These are phyloP conservation scores for Xylariaceae sp. DNA, from an alignment of 2,329 filamentous ascomycete species.

Conservation along the genomic window DNA sequence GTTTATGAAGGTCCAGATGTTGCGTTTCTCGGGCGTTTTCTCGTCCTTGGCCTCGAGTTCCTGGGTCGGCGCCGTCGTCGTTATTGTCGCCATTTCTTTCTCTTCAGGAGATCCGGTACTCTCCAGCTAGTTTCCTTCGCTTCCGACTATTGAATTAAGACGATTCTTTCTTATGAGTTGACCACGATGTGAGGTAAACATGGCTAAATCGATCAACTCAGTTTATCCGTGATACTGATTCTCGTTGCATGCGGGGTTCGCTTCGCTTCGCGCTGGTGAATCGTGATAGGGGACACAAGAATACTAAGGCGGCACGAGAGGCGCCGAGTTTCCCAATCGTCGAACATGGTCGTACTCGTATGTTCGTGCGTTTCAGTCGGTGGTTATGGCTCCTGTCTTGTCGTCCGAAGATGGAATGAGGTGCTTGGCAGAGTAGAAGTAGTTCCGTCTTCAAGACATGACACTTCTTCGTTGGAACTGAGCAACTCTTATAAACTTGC, in stretches of 20 bases:
- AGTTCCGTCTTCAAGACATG: too few relatives aligned
- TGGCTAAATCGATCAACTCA: constrained; percentile 9
- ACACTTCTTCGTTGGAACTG: not conserved
- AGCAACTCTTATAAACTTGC: not conserved
- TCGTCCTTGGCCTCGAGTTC: constrained; percentile 3
- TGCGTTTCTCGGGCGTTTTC: constrained; percentile 9
- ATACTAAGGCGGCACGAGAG: constrained; percentile 2
- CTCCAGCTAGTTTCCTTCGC: too few relatives aligned
- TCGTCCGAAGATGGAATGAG: not conserved
- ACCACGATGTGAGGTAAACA: not conserved
- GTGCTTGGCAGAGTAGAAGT: not conserved
- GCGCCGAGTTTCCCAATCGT: constrained; percentile 1
- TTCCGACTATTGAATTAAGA: too few relatives aligned
- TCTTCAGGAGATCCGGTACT: not conserved
- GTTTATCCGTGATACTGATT: constrained; percentile 14
- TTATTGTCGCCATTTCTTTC: constrained; percentile 10
- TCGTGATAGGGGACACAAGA: constrained; percentile 10
- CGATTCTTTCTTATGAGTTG: not conserved
- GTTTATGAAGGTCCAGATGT: constrained; percentile 27
- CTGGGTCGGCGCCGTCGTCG: constrained; percentile 4
- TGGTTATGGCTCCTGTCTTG: not conserved
- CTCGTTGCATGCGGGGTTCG: constrained; percentile 8
- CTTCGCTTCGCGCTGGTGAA: not conserved
- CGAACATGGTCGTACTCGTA: not conserved
- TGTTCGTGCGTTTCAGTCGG: not conserved